Evolutionary conservation across 345 rosid genomes (phyloP).

Genomic region (Boechera retrofracta): DNA sequence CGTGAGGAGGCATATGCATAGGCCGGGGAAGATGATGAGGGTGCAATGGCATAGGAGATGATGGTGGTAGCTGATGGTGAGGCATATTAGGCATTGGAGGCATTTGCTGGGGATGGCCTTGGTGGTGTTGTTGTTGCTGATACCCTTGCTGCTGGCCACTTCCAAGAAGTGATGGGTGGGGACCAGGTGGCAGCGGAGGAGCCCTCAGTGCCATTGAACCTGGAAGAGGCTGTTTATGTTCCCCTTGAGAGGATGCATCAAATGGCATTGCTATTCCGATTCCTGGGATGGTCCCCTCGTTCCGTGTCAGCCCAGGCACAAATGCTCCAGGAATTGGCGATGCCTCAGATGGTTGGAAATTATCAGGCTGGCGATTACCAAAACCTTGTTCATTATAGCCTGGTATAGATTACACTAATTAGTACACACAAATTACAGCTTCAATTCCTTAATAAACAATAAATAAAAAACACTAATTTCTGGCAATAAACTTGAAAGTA

Average conservation of each 20-base stretch:
- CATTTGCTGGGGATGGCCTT: conserved; percentile 74
- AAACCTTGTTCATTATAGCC: conserved; percentile 88
- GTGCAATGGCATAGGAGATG: conserved; percentile 77
- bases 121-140: conserved; percentile 83
- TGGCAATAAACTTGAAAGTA: conserved; percentile 5
- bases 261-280: conserved; percentile 80
- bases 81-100: conserved; percentile 79
- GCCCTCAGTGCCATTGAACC: conserved; percentile 73
- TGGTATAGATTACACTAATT: conserved; percentile 36
- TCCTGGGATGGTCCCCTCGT: conserved; percentile 97
- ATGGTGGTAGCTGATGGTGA: conserved; percentile 71
- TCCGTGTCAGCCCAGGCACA: conserved; percentile 75
- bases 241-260: conserved; percentile 83
- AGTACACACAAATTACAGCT: conserved; percentile 27
- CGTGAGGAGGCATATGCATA: conserved; percentile 81
- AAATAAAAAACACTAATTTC: background rate
- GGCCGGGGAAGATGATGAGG: conserved; percentile 85
- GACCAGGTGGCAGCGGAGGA: conserved; percentile 98
- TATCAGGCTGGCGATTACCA: conserved; percentile 79
- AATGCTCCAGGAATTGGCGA: conserved; percentile 86
- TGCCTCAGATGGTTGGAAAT: conserved; percentile 69
- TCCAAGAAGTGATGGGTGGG: conserved; percentile 90
- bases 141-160: conserved; percentile 82
- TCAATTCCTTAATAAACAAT: background rate
- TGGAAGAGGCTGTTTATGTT: conserved; percentile 72